Conservation (phyloP, 1,139 yeast species). For the Candida sanyaensis region DNA sequence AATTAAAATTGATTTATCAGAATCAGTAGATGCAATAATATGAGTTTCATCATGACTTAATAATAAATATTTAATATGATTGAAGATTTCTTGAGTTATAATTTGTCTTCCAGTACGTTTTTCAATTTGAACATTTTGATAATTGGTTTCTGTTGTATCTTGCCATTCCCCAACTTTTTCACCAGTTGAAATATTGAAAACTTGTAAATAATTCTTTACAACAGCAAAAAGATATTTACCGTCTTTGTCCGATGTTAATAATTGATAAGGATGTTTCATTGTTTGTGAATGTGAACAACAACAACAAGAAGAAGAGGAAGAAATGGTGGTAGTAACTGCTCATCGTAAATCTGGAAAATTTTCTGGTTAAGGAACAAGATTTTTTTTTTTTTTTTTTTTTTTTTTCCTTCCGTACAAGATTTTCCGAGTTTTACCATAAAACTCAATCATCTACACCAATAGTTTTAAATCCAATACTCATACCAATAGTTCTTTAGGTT, state of each 20-base stretch:
- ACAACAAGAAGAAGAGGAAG: no score
- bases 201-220: conserved; percentile 58
- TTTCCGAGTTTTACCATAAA: background rate
- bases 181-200: conserved; percentile 39
- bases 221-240: conserved; percentile 55
- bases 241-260: conserved; percentile 41
- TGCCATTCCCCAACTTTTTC: conserved; percentile 55
- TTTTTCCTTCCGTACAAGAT: background rate
- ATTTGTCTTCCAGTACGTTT: conserved; percentile 13
- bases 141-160: conserved; percentile 38
- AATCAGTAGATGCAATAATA: conserved; percentile 74
- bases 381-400: background rate
- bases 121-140: conserved; percentile 44
- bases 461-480: no score
- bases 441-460: no score
- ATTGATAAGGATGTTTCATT: conserved; percentile 74
- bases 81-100: conserved; percentile 55
- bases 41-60: conserved; percentile 51
- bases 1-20: conserved; percentile 78
- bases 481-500: no score
- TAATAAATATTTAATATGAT: conserved; percentile 63
- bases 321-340: background rate
- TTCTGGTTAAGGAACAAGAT: background rate
- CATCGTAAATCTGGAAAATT: background rate
- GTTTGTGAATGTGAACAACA: background rate